Percentiles rank a stretch among this genome's conserved stretches.
Evolutionary conservation across 176 grass and related monocot species (phyloP).

Genomic region (Oryza australiensis): DNA sequence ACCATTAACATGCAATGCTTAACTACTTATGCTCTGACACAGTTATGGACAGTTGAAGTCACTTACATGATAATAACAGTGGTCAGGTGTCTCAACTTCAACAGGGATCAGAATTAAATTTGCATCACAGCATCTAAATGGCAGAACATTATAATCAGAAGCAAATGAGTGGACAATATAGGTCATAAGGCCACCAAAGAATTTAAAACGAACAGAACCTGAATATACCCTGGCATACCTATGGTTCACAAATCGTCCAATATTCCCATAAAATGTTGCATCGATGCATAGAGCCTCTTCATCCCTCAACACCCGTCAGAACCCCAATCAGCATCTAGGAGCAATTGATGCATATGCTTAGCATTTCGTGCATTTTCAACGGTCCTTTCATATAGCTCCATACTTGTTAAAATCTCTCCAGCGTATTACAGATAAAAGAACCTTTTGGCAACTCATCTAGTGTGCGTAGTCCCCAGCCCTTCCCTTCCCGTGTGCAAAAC

Average conservation of each 20-base stretch:
- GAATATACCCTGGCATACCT: conserved; percentile 39
- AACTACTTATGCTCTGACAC: neutral
- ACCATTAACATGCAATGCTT: neutral
- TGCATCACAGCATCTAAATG: conserved; percentile 60
- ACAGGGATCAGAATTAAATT: neutral
- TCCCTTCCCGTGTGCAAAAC: conserved; percentile 55
- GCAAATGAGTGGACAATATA: no score
- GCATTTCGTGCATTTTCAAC: conserved; percentile 39
- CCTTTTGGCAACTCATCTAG: conserved; percentile 67
- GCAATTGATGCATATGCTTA: conserved; percentile 44
- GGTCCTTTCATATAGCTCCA: conserved; percentile 48
- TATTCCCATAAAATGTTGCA: conserved; percentile 72
- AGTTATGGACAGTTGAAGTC: neutral
- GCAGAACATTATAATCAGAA: neutral
- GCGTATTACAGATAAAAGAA: conserved; percentile 68
- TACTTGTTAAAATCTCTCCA: conserved; percentile 63
- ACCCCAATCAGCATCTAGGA: conserved; percentile 70
- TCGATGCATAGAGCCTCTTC: conserved; percentile 67
- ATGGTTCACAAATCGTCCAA: conserved; percentile 71
- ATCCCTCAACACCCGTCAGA: conserved; percentile 47
- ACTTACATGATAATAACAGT: neutral
- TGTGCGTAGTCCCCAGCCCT: conserved; percentile 63
- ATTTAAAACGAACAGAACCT: neutral
- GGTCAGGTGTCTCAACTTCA: neutral
- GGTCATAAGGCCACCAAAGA: no score